Evolutionary conservation across 2,329 filamentous ascomycete genomes (phyloP).

Genomic region (Sphaerostilbella broomeana): DNA sequence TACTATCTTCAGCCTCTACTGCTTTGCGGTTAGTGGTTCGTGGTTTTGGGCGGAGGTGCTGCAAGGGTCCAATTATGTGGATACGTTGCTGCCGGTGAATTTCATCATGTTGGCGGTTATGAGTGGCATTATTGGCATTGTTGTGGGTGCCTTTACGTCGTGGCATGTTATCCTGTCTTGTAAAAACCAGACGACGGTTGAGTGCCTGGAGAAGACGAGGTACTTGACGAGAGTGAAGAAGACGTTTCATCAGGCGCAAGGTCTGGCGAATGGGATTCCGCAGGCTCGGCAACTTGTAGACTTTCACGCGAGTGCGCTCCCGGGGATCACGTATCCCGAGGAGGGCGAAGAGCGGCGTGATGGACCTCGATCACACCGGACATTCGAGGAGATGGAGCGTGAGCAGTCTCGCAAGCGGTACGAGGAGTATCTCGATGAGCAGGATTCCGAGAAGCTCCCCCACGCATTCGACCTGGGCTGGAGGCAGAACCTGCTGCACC

Average conservation of each 20-base stretch:
- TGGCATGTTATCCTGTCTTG: conserved; percentile 85
- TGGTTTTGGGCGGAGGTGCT: conserved; percentile 87
- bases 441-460: conserved; percentile 79
- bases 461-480: conserved; percentile 91
- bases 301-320: conserved; percentile 73
- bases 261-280: conserved; percentile 42
- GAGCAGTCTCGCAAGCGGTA: conserved; percentile 49
- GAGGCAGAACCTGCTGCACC: conserved; percentile 68
- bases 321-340: conserved; percentile 72
- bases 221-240: conserved; percentile 77
- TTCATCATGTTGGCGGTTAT: conserved; percentile 83
- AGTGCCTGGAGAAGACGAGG: conserved; percentile 90
- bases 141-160: conserved; percentile 78
- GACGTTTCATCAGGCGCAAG: conserved; percentile 57
- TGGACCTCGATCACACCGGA: conserved; percentile 34
- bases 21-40: conserved; percentile 65
- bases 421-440: conserved; percentile 77
- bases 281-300: conserved; percentile 69
- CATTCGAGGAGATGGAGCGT: conserved; percentile 51
- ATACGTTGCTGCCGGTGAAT: conserved; percentile 79
- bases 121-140: conserved; percentile 83
- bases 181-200: conserved; percentile 85
- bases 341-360: conserved; percentile 62
- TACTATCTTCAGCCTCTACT: conserved; percentile 74
- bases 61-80: conserved; percentile 61